These are phyloP conservation scores for Cercospora beticola DNA, from an alignment of 2,329 filamentous ascomycete genomes.

Conservation along the genomic window DNA sequence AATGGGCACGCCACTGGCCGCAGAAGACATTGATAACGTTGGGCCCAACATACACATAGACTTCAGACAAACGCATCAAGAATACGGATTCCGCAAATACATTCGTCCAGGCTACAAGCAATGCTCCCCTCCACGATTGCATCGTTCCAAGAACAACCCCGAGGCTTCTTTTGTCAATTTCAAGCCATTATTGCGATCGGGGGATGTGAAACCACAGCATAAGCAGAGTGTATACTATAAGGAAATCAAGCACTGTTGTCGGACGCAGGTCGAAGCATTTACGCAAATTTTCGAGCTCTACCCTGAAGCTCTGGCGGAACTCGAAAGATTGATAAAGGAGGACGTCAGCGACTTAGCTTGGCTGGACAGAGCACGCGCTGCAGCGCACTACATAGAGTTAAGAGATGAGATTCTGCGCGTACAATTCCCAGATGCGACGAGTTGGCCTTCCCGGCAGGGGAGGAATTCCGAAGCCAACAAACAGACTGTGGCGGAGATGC, in stretches of 20 bases:
- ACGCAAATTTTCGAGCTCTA: not conserved
- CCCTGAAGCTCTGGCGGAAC: not conserved
- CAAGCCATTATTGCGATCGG: not conserved
- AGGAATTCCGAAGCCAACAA: not conserved
- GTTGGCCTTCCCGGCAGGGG: not conserved
- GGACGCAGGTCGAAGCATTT: not conserved
- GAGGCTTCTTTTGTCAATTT: not conserved
- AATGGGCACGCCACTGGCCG: not conserved
- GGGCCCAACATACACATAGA: not conserved
- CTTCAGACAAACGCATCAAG: not conserved
- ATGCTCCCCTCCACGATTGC: not conserved
- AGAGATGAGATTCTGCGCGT: not conserved
- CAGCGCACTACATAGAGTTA: not conserved
- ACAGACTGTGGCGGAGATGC: not conserved
- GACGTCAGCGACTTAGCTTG: not conserved
- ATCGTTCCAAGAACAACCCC: not conserved
- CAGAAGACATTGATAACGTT: not conserved
- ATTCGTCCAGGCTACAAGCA: constrained; percentile 9
- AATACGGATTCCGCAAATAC: constrained; percentile 1
- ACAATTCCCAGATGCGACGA: not conserved
- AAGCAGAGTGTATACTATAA: constrained; percentile 4
- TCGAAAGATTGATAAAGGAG: not conserved
- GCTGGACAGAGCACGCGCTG: not conserved
- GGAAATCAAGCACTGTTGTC: not conserved
- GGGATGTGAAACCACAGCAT: not conserved